A percentile compares a stretch with the other conserved stretches of the same genome.
Conservation (phyloP, 129 eudicot species). For the Flaveria trinervia region DNA sequence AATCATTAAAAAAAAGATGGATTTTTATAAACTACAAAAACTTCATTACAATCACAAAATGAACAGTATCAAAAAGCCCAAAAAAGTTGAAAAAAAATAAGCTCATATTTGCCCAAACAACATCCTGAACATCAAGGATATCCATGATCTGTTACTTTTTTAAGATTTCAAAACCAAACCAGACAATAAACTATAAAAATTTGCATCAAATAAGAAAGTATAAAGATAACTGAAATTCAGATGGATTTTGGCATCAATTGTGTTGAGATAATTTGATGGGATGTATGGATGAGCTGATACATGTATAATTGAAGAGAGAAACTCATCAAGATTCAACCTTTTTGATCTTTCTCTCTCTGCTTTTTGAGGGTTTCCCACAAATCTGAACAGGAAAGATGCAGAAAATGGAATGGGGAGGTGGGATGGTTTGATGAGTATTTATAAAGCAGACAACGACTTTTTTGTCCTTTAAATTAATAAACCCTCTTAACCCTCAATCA, state of each 20-base stretch:
- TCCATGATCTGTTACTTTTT: slow-evolving; percentile 41
- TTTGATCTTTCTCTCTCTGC: slow-evolving; percentile 32
- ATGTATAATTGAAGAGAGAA: slow-evolving; percentile 40
- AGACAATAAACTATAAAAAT: slow-evolving; percentile 27
- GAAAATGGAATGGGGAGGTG: slow-evolving; percentile 63
- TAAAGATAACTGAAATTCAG: slow-evolving; percentile 30
- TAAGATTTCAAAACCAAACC: slow-evolving; percentile 16
- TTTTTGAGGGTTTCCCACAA: slow-evolving; percentile 42
- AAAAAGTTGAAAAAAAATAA: slow-evolving; percentile 31
- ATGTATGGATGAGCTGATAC: background rate
- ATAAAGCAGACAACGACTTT: slow-evolving; percentile 65
- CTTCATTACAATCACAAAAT: slow-evolving; percentile 16
- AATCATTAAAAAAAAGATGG: slow-evolving; percentile 9
- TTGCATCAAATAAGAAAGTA: slow-evolving; percentile 32
- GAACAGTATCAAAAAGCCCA: slow-evolving; percentile 35
- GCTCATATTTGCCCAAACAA: slow-evolving; percentile 47
- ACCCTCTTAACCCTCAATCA: slow-evolving; percentile 37
- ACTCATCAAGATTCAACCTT: slow-evolving; percentile 39
- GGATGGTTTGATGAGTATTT: slow-evolving; percentile 60
- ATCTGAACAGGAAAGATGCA: slow-evolving; percentile 63
- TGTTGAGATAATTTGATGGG: slow-evolving; percentile 23
- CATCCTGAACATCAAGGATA: slow-evolving; percentile 36
- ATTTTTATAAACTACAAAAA: slow-evolving; percentile 27
- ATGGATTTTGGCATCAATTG: slow-evolving; percentile 27
- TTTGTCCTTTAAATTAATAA: slow-evolving; percentile 36